Base-by-base conservation (phyloP, 306 rosid genomes). In the Gleditsia sinensis region DNA sequence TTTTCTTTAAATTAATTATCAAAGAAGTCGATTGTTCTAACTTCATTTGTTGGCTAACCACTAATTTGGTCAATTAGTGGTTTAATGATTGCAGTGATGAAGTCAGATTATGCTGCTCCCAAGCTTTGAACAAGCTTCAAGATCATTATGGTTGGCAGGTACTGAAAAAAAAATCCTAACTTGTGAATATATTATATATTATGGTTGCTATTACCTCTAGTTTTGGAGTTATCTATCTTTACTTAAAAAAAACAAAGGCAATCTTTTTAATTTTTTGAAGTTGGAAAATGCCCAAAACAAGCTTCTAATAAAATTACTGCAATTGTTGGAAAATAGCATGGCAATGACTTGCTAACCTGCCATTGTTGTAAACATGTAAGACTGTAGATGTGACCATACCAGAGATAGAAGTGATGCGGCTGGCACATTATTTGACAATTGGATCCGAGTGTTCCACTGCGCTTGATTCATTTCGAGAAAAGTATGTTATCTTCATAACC, bases 351-450 rank as follows among this genome's bases (percentile, higher is more conserved):
- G 20, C 79, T 86, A 74, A 87, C 69, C n/a, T 50, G 48, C 37
- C 20, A 12, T n/a, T 40, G 75, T 13, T 55, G 23, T 64, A 32
- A 64, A 59, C 81, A 48, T 71, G 30, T 43, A 78, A 94, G 98
- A 85, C 83, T 46, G 74, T 94, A 63, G 90, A 87, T 72, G 96
- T 94, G 82, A 94, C 97, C 59, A 80, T 94, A 80, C 98, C 98
- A 49, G 98, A 91, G 69, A 94, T 94, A 60, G 98, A 94, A 83
- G 91, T 50, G 54, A 94, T 94, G 98, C 93, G 98, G 37, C 81
- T 94, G 53, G 98, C 98, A 53, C 98, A 94, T 81, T 94, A 91
- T 74, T 49, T 62, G 43, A 91, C 98, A 3, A 94, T 94, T 28
- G 98, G 88, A 81, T 89, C 96, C 0, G 98, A 94, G 71, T 88